Evolutionary conservation across 257 asterid genomes (phyloP).

Genomic region (Buddleja alternifolia): DNA sequence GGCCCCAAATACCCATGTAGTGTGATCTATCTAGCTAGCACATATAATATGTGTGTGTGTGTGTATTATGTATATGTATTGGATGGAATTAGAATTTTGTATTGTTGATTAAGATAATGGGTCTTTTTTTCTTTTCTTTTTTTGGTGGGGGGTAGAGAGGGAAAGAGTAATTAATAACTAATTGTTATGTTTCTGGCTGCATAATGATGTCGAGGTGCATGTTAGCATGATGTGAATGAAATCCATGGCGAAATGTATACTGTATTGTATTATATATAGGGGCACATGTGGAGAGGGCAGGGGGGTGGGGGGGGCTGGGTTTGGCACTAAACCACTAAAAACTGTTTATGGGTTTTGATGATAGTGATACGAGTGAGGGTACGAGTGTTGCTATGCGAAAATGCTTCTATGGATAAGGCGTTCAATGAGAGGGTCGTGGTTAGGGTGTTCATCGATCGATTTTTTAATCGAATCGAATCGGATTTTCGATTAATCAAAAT

Average conservation of each 20-base stretch:
- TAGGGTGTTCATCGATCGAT: too few species aligned
- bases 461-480: too few species aligned
- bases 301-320: conserved; percentile 20
- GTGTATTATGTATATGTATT: conserved; percentile 21
- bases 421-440: too few species aligned
- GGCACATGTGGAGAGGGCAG: neutral
- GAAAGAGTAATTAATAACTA: conserved; percentile 20
- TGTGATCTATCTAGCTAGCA: too few species aligned
- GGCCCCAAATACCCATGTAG: conserved; percentile 47
- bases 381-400: neutral
- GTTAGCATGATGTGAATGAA: conserved; percentile 28
- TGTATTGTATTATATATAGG: conserved; percentile 1
- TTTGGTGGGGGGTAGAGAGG: neutral
- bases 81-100: conserved; percentile 23
- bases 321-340: conserved; percentile 25
- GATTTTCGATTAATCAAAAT: too few species aligned
- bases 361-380: conserved; percentile 30
- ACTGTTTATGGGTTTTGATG: conserved; percentile 34
- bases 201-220: conserved; percentile 26
- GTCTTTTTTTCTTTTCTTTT: too few species aligned
- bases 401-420: too few species aligned
- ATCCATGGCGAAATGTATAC: conserved; percentile 20
- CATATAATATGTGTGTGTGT: too few species aligned
- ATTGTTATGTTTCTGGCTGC: neutral
- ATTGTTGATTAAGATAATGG: conserved; percentile 31